Evolutionary conservation across 805 yeast species (phyloP).

Genomic region (Candida maltosa): DNA sequence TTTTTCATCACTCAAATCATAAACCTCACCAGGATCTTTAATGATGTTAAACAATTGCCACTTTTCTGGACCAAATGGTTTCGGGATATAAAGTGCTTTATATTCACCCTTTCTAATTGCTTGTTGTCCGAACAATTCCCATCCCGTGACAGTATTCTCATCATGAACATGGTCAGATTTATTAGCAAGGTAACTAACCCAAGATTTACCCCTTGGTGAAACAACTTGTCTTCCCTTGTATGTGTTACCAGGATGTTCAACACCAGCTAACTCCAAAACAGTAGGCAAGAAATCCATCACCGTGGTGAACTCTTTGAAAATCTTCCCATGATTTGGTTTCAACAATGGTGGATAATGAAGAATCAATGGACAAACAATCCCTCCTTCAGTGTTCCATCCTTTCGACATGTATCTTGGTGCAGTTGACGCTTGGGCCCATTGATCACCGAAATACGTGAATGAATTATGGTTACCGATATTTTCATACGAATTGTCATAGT

Average conservation of each 20-base stretch:
- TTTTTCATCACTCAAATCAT: constrained; percentile 36
- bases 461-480: constrained; percentile 49
- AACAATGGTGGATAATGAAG: constrained; percentile 39
- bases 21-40: constrained; percentile 50
- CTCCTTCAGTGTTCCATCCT: constrained; percentile 60
- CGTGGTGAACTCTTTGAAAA: constrained; percentile 43
- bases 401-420: constrained; percentile 54
- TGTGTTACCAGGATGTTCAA: constrained; percentile 37
- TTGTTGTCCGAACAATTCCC: constrained; percentile 58
- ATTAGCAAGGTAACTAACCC: constrained; percentile 36
- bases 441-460: constrained; percentile 50
- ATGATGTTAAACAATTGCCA: constrained; percentile 48
- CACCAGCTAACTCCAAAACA: constrained; percentile 46
- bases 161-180: constrained; percentile 29
- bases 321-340: constrained; percentile 20
- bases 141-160: constrained; percentile 46
- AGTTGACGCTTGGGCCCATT: constrained; percentile 64
- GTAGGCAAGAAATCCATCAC: constrained; percentile 64
- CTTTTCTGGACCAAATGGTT: constrained; percentile 45
- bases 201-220: constrained; percentile 44
- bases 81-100: constrained; percentile 48
- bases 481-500: constrained; percentile 41
- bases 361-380: constrained; percentile 55
- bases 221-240: constrained; percentile 44
- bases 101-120: constrained; percentile 50